Base-by-base conservation (phyloP, 2,329 filamentous ascomycete species). In the Capronia epimyces region DNA sequence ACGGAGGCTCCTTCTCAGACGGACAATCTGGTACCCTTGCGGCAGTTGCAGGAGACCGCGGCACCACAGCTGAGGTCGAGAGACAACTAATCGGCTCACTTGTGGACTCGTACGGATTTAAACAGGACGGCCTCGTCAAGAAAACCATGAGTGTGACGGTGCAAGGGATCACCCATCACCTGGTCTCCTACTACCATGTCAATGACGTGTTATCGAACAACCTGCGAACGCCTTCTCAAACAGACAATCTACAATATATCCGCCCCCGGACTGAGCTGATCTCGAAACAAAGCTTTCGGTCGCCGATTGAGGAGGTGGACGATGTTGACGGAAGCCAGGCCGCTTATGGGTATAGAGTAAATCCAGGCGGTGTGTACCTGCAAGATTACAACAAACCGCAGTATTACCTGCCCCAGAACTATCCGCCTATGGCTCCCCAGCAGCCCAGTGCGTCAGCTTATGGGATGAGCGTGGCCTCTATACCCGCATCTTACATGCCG, bases 21-120 rank as follows among this genome's bases (percentile, higher is more conserved):
- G 66, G 49, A 21, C 54, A 62, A n/a, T 55, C 65, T 2, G 63
- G 60, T 4, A 53, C 62, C n/a, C 69, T 64, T 52, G 62, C 63
- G 6, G 69, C 70, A 20, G 65, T 64, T 52, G 62, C 63, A 7
- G 69, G 70, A 20, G 65, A 71, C 41, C 59, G 67, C 34, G 39
- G 29, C n/a, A 65, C 68, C 25, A 68, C 73, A 53, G 67, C 70
- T 3, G 73, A 75, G 50, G 62, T 72, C 21, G 70, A 84, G 62
- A 75, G 82, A 27, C 75, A 78, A 21, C 71, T 90, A 46, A 82
- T 93, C 39, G 90, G 89, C 4, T 94, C 89, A 1, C 75, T 95
- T 10, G 80, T 91, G n/a, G 89, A 95, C 68, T 89, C 86, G 0
- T 95, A 95, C 62, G 81, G 83, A 25, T 95, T 95, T 76, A 93